Evolutionary conservation across 345 rosid genomes (phyloP).

Genomic region (Cardamine chenopodiifolia): DNA sequence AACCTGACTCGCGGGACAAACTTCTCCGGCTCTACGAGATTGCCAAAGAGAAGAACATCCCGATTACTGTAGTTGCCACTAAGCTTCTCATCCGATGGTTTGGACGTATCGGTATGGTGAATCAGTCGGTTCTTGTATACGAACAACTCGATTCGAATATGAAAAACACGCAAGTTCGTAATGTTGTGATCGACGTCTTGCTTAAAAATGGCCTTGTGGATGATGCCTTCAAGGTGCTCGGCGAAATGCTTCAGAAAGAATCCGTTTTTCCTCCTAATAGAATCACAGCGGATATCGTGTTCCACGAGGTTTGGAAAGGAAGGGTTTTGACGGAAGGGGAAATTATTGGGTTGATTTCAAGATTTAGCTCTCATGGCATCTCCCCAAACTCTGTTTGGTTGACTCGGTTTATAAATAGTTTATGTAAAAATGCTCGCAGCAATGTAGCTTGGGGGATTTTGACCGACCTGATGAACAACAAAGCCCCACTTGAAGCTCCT

Average conservation of each 20-base stretch:
- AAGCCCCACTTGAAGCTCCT: conserved; percentile 49
- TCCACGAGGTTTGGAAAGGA: conserved; percentile 45
- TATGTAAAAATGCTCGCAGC: conserved; percentile 49
- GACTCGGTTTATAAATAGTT: conserved; percentile 49
- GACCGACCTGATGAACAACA: conserved; percentile 50
- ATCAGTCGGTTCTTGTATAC: conserved; percentile 51
- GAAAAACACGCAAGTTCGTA: conserved; percentile 52
- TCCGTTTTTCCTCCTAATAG: conserved; percentile 51
- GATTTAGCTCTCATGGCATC: conserved; percentile 50
- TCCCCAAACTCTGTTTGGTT: conserved; percentile 55
- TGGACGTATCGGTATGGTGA: conserved; percentile 53
- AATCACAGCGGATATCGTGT: conserved; percentile 52
- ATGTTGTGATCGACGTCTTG: conserved; percentile 45
- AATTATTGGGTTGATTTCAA: conserved; percentile 47
- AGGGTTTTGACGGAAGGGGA: conserved; percentile 47
- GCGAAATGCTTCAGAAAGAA: conserved; percentile 67
- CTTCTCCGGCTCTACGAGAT: conserved; percentile 52
- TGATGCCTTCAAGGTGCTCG: conserved; percentile 76
- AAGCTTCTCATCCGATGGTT: conserved; percentile 54
- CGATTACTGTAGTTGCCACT: conserved; percentile 50
- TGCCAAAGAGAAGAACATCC: conserved; percentile 55
- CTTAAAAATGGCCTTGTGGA: conserved; percentile 46
- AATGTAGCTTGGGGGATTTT: conserved; percentile 56
- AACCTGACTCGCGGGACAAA: conserved; percentile 42
- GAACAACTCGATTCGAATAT: conserved; percentile 42